Evolutionary conservation across 176 grass and related monocot genomes (phyloP).

Genomic region (Metroxylon sagu): DNA sequence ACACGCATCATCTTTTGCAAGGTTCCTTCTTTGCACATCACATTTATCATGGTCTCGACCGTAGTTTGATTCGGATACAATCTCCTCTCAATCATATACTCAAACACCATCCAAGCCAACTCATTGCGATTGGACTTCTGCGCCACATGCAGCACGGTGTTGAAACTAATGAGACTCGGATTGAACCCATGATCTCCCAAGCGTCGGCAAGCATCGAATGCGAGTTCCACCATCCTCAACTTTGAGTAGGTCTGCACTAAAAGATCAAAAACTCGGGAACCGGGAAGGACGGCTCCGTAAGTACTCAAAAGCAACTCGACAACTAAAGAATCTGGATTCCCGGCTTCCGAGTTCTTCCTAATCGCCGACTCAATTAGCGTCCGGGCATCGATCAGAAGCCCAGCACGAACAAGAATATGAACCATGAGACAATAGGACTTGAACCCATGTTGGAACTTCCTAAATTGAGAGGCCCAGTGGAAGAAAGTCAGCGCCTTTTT

Average conservation of each 20-base stretch:
- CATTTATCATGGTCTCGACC: conserved; percentile 46
- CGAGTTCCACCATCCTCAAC: conserved; percentile 36
- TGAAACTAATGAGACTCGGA: conserved; percentile 60
- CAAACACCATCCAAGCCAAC: conserved; percentile 80
- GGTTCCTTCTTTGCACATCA: conserved; percentile 54
- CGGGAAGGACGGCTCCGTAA: conserved; percentile 43
- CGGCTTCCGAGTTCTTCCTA: conserved; percentile 12
- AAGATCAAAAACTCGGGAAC: conserved; percentile 62
- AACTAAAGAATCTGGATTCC: not conserved
- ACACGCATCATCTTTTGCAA: conserved; percentile 30
- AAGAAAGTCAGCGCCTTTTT: conserved; percentile 70
- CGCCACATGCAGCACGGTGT: conserved; percentile 38
- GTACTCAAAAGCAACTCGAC: conserved; percentile 19
- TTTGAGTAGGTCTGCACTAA: conserved; percentile 64
- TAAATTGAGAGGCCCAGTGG: conserved; percentile 40
- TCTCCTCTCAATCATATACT: conserved; percentile 70
- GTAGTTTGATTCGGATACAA: conserved; percentile 61
- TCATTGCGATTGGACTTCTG: conserved; percentile 28
- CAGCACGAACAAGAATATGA: conserved; percentile 64
- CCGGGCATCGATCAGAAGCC: conserved; percentile 38
- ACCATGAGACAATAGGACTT: conserved; percentile 58
- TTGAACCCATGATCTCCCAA: conserved; percentile 35
- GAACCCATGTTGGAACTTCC: conserved; percentile 21
- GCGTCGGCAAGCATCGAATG: conserved; percentile 56
- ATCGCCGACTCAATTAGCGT: conserved; percentile 47